phyloP scores from a whole-genome alignment of 2,329 filamentous ascomycete genomes.

The Ascochyta pisi region DNA sequence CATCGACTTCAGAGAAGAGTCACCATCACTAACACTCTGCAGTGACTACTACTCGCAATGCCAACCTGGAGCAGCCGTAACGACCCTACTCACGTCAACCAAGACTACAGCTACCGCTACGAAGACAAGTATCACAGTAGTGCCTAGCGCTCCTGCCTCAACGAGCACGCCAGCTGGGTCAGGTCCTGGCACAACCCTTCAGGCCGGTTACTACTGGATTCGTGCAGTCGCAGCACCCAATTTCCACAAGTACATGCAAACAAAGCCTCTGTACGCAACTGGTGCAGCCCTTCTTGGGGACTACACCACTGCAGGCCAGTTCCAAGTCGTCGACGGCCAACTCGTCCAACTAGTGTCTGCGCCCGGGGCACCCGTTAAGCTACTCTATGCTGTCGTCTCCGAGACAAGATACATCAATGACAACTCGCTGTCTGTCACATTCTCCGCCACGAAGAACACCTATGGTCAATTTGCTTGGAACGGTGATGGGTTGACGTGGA shows the following conservation, averaged over 20 bases:
- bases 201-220: slow-evolving; percentile 63
- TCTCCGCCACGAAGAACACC: slow-evolving; percentile 58
- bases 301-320: slow-evolving; percentile 64
- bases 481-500: slow-evolving; percentile 66
- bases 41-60: slow-evolving; percentile 52
- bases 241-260: slow-evolving; percentile 55
- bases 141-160: slow-evolving; percentile 26
- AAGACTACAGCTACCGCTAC: slow-evolving; percentile 16
- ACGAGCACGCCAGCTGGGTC: slow-evolving; percentile 36
- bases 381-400: slow-evolving; percentile 43
- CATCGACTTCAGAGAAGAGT: background rate
- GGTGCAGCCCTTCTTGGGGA: slow-evolving; percentile 60
- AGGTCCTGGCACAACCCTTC: slow-evolving; percentile 56
- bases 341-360: slow-evolving; percentile 61
- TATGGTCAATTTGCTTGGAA: slow-evolving; percentile 65
- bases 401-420: slow-evolving; percentile 39
- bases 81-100: slow-evolving; percentile 21
- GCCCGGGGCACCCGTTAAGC: slow-evolving; percentile 54
- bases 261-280: slow-evolving; percentile 46
- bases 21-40: background rate
- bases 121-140: slow-evolving; percentile 16
- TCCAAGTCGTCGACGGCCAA: slow-evolving; percentile 63
- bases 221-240: slow-evolving; percentile 64
- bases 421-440: slow-evolving; percentile 58
- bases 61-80: slow-evolving; percentile 43